A percentile compares a stretch with the other conserved stretches of the same genome.
Conservation (phyloP, 2,329 filamentous ascomycete genomes). For the Trichoderma cornu-damae region DNA sequence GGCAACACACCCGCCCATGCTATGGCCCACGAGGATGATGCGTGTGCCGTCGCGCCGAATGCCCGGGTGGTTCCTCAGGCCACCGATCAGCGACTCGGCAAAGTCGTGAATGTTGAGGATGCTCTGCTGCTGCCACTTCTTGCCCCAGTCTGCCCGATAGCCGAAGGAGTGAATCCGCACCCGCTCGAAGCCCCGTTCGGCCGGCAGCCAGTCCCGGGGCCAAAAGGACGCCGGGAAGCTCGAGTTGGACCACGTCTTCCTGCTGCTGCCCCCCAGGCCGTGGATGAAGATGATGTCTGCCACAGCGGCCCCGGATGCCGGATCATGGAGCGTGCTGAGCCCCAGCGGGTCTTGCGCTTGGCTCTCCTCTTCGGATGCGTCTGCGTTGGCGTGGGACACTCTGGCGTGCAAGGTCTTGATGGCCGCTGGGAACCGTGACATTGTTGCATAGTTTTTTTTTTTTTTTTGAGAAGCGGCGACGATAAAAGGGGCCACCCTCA, state of each 20-base stretch:
- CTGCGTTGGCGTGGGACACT: background rate
- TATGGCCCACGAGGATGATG: constrained; percentile 15
- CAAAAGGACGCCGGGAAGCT: background rate
- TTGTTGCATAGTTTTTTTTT: background rate
- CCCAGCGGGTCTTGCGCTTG: constrained; percentile 10
- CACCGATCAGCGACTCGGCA: constrained; percentile 7
- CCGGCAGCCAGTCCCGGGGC: constrained; percentile 16
- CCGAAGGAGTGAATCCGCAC: constrained; percentile 16
- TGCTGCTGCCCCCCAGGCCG: constrained; percentile 14
- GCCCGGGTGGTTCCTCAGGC: background rate
- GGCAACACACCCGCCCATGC: constrained; percentile 16
- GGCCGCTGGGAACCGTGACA: background rate
- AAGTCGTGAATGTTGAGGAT: constrained; percentile 14
- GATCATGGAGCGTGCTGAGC: constrained; percentile 9
- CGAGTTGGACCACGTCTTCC: constrained; percentile 16
- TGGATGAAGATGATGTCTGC: constrained; percentile 17
- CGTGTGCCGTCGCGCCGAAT: background rate
- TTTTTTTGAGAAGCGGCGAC: no score
- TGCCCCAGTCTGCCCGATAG: constrained; percentile 13
- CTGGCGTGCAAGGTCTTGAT: background rate
- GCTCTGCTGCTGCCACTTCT: background rate
- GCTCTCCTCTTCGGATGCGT: background rate
- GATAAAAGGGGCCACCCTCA: no score
- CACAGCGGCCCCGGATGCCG: background rate
- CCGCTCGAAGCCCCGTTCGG: constrained; percentile 4